phyloP scores from a whole-genome alignment of 768 basidiomycete genomes.

The Boletus rufocinnamomeus region DNA sequence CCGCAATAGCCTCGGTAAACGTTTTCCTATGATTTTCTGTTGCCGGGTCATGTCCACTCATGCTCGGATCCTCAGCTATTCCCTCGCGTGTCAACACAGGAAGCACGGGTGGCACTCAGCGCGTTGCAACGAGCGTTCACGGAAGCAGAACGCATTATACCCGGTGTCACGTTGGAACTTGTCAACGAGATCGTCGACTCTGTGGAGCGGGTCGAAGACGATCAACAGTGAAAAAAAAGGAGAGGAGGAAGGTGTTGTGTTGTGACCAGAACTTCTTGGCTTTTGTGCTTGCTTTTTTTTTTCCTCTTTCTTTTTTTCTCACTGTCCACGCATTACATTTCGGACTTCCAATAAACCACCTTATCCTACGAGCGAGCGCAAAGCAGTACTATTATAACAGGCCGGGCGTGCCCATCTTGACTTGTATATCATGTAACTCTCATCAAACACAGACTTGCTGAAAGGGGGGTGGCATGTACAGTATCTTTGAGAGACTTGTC shows the following conservation, averaged over 20 bases:
- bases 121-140: constrained; percentile 90
- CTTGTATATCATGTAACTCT: constrained; percentile 29
- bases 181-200: constrained; percentile 94
- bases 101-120: constrained; percentile 83
- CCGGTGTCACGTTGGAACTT: constrained; percentile 89
- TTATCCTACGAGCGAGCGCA: constrained; percentile 21
- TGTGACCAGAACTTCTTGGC: constrained; percentile 19
- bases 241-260: neutral
- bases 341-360: constrained; percentile 20
- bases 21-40: neutral
- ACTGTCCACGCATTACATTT: constrained; percentile 20
- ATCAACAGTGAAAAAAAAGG: constrained; percentile 33
- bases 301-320: neutral
- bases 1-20: constrained; percentile 93
- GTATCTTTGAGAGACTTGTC: neutral
- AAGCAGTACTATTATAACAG: constrained; percentile 21
- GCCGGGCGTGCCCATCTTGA: constrained; percentile 19
- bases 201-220: constrained; percentile 86
- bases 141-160: constrained; percentile 93
- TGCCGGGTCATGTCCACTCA: constrained; percentile 12
- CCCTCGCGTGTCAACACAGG: constrained; percentile 89
- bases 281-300: constrained; percentile 19
- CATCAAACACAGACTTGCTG: constrained; percentile 12
- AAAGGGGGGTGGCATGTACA: neutral
- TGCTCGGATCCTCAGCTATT: constrained; percentile 65